These are phyloP conservation scores for Sutorius australiensis DNA, from an alignment of 768 basidiomycete genomes.

Conservation along the genomic window DNA sequence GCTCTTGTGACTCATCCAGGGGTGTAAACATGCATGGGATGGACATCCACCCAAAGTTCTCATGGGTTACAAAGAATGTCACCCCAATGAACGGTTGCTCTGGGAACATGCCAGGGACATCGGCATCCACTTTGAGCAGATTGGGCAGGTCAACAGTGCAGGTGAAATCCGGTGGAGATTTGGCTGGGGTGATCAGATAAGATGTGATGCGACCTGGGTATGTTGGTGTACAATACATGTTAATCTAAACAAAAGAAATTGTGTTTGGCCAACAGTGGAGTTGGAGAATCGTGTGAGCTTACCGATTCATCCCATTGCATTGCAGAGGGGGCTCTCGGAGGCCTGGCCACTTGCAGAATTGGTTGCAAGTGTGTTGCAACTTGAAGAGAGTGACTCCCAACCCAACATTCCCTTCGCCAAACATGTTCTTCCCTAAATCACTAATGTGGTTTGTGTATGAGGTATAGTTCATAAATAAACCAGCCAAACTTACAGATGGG, in stretches of 20 bases:
- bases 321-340: too few relatives aligned
- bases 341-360: too few relatives aligned
- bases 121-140: slow-evolving; percentile 53
- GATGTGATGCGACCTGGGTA: slow-evolving; percentile 1
- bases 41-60: slow-evolving; percentile 48
- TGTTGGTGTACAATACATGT: slow-evolving; percentile 11
- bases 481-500: too few relatives aligned
- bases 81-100: slow-evolving; percentile 66
- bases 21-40: slow-evolving; percentile 3
- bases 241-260: neutral
- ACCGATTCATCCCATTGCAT: too few relatives aligned
- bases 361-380: too few relatives aligned
- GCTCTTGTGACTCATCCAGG: slow-evolving; percentile 45
- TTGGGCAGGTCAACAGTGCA: slow-evolving; percentile 54
- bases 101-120: slow-evolving; percentile 58
- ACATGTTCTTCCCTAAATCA: too few relatives aligned
- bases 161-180: slow-evolving; percentile 64
- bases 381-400: too few relatives aligned
- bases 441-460: too few relatives aligned
- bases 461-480: too few relatives aligned
- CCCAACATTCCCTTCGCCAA: too few relatives aligned
- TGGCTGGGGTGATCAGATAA: slow-evolving; percentile 49
- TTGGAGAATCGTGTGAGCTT: too few relatives aligned
- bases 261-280: too few relatives aligned
- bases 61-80: slow-evolving; percentile 85